Conservation (phyloP, 768 basidiomycete genomes). For the Termitomyces sp. region DNA sequence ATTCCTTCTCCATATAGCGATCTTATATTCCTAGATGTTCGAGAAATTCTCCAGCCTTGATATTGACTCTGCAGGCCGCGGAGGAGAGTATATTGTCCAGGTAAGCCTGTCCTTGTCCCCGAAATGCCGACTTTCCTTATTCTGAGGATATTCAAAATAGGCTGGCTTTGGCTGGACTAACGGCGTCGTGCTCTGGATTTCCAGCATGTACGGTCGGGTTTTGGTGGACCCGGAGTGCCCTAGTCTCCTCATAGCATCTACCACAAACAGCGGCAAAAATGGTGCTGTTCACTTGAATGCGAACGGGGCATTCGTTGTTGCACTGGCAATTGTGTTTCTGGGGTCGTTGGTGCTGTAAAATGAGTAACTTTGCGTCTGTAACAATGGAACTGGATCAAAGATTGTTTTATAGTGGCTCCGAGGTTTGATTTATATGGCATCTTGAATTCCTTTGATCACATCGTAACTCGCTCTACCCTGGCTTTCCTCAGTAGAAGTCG, state of each 20-base stretch:
- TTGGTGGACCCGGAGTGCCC: constrained; percentile 66
- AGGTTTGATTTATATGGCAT: neutral
- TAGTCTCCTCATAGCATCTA: constrained; percentile 24
- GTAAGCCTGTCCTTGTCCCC: constrained; percentile 23
- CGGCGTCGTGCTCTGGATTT: constrained; percentile 72
- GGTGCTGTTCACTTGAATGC: constrained; percentile 2
- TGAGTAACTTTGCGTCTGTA: neutral
- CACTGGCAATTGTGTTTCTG: neutral
- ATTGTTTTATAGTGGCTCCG: neutral
- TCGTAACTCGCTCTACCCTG: neutral
- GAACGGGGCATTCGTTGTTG: neutral
- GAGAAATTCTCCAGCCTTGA: constrained; percentile 83
- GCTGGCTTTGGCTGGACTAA: constrained; percentile 91
- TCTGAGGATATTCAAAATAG: constrained; percentile 19
- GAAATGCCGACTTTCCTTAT: neutral
- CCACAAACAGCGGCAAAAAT: constrained; percentile 7
- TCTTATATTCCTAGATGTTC: constrained; percentile 55
- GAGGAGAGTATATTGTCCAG: constrained; percentile 88
- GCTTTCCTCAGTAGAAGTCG: neutral
- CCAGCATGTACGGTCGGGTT: constrained; percentile 55
- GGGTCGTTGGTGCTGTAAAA: neutral
- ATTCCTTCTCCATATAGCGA: neutral
- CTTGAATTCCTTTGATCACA: neutral
- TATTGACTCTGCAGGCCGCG: constrained; percentile 71
- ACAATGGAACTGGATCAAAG: neutral